Evolutionary conservation across 805 yeast genomes (phyloP), one percentile per base, ranked within the genome.

Genomic region (Candida nanaspora): DNA sequence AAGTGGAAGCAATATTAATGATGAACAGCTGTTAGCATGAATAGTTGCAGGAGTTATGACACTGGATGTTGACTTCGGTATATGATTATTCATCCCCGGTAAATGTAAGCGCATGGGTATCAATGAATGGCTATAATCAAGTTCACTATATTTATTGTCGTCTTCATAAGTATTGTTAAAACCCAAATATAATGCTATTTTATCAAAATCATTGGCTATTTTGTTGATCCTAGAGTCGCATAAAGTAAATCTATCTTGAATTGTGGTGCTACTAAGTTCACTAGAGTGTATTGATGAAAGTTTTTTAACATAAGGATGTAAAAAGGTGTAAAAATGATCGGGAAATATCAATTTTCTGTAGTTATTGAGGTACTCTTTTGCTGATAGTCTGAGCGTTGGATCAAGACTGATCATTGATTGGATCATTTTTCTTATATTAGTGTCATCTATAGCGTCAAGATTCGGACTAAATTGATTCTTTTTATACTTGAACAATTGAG

Each of bases 401-500:
- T 85, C 70, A 18, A 80, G 54, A 33, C 68, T 59, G 10, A 86
- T 76, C 82, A 93, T 80, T 44, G 74, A 70, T 35, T 56, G 46
- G 2, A 89, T 74, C 48, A 93, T 56, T 25, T 70, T 66, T 44
- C 73, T 69, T 2, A 86, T 67, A 20, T 66, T 50, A 0, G 53
- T 46, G 47, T 80, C 79, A 14, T 69, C 69, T 18, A 86, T 74
- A 2, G 71, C 70, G 6, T 72, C 69, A 36, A 86, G 58, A 41
- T 78, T 78, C 0, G 95, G 94, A 18, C 58, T 57, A 52, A 72
- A 80, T 44, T 83, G 88, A 2, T 78, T 74, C 43, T 74, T 75
- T 51, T 81, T 81, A 60, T 83, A 93, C 59, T 81, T 85, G 68
- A 86, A 91, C 45, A 89, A 65, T 53, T 89, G 95, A 0, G 98